These are phyloP conservation scores for Aspergillus brunneoviolaceus DNA, from an alignment of 2,329 filamentous ascomycete genomes.

Conservation along the genomic window DNA sequence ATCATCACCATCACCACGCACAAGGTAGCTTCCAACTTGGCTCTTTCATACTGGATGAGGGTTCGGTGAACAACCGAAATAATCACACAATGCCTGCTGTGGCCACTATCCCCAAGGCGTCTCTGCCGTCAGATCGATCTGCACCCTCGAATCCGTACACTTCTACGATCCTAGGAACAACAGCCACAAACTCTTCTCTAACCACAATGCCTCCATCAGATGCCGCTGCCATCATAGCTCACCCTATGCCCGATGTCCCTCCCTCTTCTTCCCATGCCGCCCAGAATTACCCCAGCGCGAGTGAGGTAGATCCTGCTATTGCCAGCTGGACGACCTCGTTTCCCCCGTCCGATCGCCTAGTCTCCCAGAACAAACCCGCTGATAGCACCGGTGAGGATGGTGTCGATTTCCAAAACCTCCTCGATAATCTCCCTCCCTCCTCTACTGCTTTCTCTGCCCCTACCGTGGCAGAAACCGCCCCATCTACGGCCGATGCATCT, in stretches of 20 bases:
- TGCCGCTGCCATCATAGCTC: slow-evolving; percentile 27
- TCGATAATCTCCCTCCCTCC: slow-evolving; percentile 48
- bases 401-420: slow-evolving; percentile 50
- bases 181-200: slow-evolving; percentile 24
- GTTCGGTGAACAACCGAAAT: slow-evolving; percentile 26
- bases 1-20: slow-evolving; percentile 12
- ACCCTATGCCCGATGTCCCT: slow-evolving; percentile 23
- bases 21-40: slow-evolving; percentile 36
- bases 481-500: slow-evolving; percentile 29
- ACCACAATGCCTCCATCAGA: slow-evolving; percentile 26
- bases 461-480: slow-evolving; percentile 23
- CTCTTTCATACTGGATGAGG: slow-evolving; percentile 25
- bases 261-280: slow-evolving; percentile 27
- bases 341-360: slow-evolving; percentile 24
- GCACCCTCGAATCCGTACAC: slow-evolving; percentile 17
- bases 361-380: slow-evolving; percentile 22
- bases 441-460: slow-evolving; percentile 28
- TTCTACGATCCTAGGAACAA: slow-evolving; percentile 10
- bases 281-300: slow-evolving; percentile 29
- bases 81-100: slow-evolving; percentile 26
- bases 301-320: slow-evolving; percentile 31
- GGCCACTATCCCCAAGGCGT: slow-evolving; percentile 17
- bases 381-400: slow-evolving; percentile 34
- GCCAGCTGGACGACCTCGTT: slow-evolving; percentile 21
- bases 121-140: slow-evolving; percentile 19